Evolutionary conservation across 2,329 filamentous ascomycete genomes (phyloP).

Genomic region (Colletotrichum sublineola): DNA sequence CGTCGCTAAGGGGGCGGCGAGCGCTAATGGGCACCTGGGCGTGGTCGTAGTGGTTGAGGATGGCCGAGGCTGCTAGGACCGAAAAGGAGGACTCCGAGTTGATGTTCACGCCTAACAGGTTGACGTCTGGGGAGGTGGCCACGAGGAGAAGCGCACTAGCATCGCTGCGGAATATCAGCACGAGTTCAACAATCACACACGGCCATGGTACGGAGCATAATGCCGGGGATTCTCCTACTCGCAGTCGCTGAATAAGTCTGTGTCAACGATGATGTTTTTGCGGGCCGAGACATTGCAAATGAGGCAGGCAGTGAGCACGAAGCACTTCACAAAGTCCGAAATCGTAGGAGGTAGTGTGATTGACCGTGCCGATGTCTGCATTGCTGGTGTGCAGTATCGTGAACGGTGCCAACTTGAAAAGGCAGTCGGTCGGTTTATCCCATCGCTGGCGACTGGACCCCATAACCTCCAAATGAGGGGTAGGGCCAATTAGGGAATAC

Average conservation of each 20-base stretch:
- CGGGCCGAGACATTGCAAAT: neutral
- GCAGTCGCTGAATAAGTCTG: constrained; percentile 62
- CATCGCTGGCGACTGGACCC: no score
- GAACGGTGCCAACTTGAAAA: no score
- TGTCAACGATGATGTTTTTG: constrained; percentile 60
- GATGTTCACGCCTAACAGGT: constrained; percentile 58
- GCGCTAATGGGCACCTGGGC: constrained; percentile 54
- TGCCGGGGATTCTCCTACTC: constrained; percentile 51
- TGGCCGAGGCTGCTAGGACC: constrained; percentile 55
- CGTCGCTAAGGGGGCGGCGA: constrained; percentile 55
- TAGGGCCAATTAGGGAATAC: no score
- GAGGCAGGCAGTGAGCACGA: neutral
- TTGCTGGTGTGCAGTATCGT: neutral
- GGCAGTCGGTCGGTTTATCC: no score
- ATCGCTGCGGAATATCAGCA: constrained; percentile 49
- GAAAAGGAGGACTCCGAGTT: constrained; percentile 58
- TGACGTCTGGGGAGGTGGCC: constrained; percentile 51
- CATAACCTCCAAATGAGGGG: no score
- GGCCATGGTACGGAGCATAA: neutral
- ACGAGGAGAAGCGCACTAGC: constrained; percentile 58
- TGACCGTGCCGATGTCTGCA: neutral
- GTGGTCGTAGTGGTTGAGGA: constrained; percentile 57
- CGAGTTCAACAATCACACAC: neutral
- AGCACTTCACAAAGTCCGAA: neutral
- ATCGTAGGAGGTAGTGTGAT: neutral